Evolutionary conservation across 2,329 filamentous ascomycete genomes (phyloP).

Genomic region (Xylariales sp.): DNA sequence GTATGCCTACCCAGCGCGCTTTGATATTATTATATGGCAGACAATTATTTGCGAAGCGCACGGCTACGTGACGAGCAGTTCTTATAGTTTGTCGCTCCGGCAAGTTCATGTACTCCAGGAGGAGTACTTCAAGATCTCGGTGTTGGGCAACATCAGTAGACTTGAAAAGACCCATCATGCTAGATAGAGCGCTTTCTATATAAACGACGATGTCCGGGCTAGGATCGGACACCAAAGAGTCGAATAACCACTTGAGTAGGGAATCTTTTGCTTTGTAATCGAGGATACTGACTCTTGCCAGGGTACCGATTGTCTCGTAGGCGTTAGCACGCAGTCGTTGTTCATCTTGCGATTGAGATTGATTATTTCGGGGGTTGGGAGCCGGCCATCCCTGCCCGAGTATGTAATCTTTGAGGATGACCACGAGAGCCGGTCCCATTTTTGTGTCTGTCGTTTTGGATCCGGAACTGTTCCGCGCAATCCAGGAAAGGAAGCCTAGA

Average conservation of each 20-base stretch:
- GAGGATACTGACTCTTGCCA: constrained; percentile 74
- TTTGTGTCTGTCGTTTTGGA: constrained; percentile 66
- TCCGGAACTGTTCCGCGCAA: constrained; percentile 76
- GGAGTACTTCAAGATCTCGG: constrained; percentile 61
- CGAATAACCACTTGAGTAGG: constrained; percentile 81
- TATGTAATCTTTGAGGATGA: constrained; percentile 78
- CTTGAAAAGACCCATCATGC: constrained; percentile 66
- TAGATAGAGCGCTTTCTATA: constrained; percentile 89
- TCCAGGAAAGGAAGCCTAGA: constrained; percentile 88
- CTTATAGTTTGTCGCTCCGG: constrained; percentile 66
- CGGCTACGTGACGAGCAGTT: constrained; percentile 82
- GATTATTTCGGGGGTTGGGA: constrained; percentile 60
- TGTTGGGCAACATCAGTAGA: constrained; percentile 46
- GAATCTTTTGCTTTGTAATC: constrained; percentile 63
- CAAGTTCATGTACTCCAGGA: constrained; percentile 75
- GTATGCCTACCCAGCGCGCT: constrained; percentile 87
- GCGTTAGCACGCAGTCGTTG: constrained; percentile 79
- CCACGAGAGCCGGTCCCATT: constrained; percentile 76
- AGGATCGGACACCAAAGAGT: constrained; percentile 82
- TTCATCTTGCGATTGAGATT: constrained; percentile 63
- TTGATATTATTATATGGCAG: constrained; percentile 81
- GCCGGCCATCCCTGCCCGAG: constrained; percentile 85
- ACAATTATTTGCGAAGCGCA: constrained; percentile 91
- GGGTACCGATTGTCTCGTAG: constrained; percentile 89
- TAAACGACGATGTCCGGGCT: constrained; percentile 82